A percentile compares a stretch with the other conserved stretches of the same genome.
Evolutionary conservation across 2,329 filamentous ascomycete species (phyloP).

Genomic region (Alternaria hordeiaustralica): DNA sequence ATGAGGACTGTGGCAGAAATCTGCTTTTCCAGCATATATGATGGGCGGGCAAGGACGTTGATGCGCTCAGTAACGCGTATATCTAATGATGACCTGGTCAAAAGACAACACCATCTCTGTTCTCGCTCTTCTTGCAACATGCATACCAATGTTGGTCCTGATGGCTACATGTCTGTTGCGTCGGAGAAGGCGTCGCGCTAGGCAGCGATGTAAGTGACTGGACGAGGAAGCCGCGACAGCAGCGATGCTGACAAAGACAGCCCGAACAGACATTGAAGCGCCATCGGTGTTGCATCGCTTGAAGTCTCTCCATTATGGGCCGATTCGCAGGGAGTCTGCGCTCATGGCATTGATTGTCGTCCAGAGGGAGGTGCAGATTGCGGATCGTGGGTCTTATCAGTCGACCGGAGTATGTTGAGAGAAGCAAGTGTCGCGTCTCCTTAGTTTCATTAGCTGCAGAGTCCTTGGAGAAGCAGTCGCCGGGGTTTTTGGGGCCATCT

Average conservation of each 20-base stretch:
- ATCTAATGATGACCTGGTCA: not conserved
- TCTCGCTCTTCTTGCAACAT: not conserved
- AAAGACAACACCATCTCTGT: not conserved
- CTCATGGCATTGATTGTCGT: not conserved
- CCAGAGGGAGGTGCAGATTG: not conserved
- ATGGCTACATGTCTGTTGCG: not conserved
- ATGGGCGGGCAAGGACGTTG: not conserved
- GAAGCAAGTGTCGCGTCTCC: not conserved
- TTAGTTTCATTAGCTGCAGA: not conserved
- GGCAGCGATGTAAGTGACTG: not conserved
- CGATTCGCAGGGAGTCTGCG: not conserved
- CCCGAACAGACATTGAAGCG: not conserved
- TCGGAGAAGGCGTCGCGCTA: not conserved
- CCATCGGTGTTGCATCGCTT: accelerated
- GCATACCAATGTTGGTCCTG: not conserved
- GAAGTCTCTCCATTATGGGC: accelerated
- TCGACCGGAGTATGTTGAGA: not conserved
- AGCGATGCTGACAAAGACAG: not conserved
- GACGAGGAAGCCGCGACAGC: not conserved
- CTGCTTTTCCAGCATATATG: not conserved
- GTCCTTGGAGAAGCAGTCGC: not conserved
- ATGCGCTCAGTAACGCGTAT: not conserved
- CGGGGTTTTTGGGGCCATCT: not conserved
- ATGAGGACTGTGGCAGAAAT: not conserved
- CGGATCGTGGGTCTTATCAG: not conserved